These are phyloP conservation scores for Euphorbia corollata DNA, from an alignment of 441 rosid genomes.

Conservation along the genomic window DNA sequence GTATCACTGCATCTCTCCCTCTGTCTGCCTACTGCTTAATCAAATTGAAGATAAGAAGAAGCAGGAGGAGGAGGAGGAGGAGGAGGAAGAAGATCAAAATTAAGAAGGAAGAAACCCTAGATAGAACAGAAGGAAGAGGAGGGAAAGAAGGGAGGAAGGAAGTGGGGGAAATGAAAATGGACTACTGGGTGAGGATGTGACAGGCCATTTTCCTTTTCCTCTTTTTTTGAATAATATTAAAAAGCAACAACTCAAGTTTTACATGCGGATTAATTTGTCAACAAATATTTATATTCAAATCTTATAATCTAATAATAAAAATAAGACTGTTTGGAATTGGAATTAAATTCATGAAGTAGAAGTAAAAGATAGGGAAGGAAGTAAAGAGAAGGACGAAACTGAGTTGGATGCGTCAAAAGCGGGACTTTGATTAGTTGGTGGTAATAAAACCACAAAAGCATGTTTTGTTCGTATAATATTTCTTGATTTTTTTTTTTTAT, in stretches of 20 bases:
- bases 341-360: background rate
- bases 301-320: too few species aligned
- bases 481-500: too few species aligned
- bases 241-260: background rate
- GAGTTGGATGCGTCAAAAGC: slow-evolving; percentile 4
- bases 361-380: background rate
- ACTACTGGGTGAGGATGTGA: slow-evolving; percentile 42
- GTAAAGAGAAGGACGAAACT: slow-evolving; percentile 1
- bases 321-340: too few species aligned
- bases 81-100: background rate
- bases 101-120: slow-evolving; percentile 47
- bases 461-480: background rate
- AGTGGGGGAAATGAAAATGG: slow-evolving; percentile 40
- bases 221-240: background rate
- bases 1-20: background rate
- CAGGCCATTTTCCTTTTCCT: slow-evolving; percentile 34
- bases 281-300: too few species aligned
- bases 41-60: background rate
- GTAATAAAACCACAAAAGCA: slow-evolving; percentile 3
- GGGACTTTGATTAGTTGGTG: slow-evolving; percentile 4
- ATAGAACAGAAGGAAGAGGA: slow-evolving; percentile 16
- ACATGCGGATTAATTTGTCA: too few species aligned
- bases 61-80: too few species aligned
- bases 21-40: too few species aligned
- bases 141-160: slow-evolving; percentile 9